A percentile compares a stretch with the other conserved stretches of the same genome.
Conservation (phyloP, 257 asterid species). For the Agastache rugosa region DNA sequence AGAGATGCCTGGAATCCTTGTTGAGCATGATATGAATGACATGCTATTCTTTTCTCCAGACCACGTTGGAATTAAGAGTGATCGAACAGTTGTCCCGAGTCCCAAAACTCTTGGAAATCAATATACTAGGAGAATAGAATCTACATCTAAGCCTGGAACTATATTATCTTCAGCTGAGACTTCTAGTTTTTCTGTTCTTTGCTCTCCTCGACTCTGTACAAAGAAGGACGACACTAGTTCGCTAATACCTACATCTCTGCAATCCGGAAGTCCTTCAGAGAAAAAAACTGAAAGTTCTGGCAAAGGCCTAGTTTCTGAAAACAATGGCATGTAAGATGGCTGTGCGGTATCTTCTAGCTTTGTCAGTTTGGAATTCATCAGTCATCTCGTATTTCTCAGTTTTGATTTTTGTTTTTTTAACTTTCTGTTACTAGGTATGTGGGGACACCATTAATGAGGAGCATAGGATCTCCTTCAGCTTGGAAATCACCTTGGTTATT, state of each 20-base stretch:
- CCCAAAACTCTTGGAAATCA: constrained; percentile 50
- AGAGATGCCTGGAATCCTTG: constrained; percentile 54
- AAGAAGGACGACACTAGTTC: constrained; percentile 58
- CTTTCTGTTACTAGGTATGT: constrained; percentile 47
- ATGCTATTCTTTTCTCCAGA: constrained; percentile 65
- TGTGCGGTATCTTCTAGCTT: neutral
- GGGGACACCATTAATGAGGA: constrained; percentile 76
- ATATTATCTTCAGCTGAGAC: constrained; percentile 49
- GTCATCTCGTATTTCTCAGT: neutral
- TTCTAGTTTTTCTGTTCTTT: constrained; percentile 55
- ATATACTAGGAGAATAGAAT: constrained; percentile 48
- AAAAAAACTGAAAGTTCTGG: constrained; percentile 58
- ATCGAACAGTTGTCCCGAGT: constrained; percentile 45
- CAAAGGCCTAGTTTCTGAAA: constrained; percentile 54
- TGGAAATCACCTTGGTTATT: constrained; percentile 97
- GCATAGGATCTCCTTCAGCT: constrained; percentile 89
- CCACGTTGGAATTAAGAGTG: constrained; percentile 54
- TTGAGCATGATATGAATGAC: constrained; percentile 63
- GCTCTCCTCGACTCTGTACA: constrained; percentile 61
- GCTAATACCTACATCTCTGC: constrained; percentile 50
- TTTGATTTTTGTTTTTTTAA: neutral
- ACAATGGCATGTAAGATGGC: constrained; percentile 64
- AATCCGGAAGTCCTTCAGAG: constrained; percentile 53
- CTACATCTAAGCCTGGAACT: constrained; percentile 46
- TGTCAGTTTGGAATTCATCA: neutral